Evolutionary conservation across 192 early-diverging fungal species (phyloP), one percentile per base, ranked within the genome.

Genomic region (Geranomyces michiganensis): DNA sequence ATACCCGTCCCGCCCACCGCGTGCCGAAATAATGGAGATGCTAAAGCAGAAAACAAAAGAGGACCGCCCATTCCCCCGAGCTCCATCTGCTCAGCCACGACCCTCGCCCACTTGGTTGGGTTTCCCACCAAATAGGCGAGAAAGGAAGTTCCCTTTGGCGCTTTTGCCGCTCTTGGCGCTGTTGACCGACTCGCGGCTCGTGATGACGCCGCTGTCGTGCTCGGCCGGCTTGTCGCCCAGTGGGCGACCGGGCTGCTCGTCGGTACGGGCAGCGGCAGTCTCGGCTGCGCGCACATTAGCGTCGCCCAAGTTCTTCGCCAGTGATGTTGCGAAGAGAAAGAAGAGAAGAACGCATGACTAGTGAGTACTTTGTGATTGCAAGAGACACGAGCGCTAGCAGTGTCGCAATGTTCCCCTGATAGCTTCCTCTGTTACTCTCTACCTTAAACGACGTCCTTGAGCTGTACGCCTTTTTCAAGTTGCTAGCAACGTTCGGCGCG

Each of bases 161-260:
- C 68, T 56, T 31, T 71, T 64, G 22, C 58, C 31, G 46, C 69
- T 71, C 21, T 70, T 70, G 21, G 65, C 51, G 9, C 47, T 64
- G 24, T 47, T 72, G 61, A 83, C 72, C 14, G 72, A 67, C 29
- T 80, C 78, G 66, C 75, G 77, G 44, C 77, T 80, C 12, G 72
- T 78, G 14, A 82, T 76, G 47, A 69, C 61, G 0, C 77, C 82
- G 45, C 75, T 78, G 56, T 84, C 82, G 59, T 78, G 76, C 7
- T 70, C 9, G 2, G 41, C 65, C 14, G 43, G 41, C 45, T 75
- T 79, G 30, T 49, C 65, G 14, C 67, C 72, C 24, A 84, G 51
- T 2, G 82, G 80, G 12, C 80, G 69, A 8, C 78, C 76, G 17
- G 58, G 58, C 58, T 60, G 21, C 58, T 60, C 58, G 29, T 60